Evolutionary conservation across 2,329 filamentous ascomycete species (phyloP), one percentile per base, ranked within the genome.

Genomic region (Epichloe typhina): DNA sequence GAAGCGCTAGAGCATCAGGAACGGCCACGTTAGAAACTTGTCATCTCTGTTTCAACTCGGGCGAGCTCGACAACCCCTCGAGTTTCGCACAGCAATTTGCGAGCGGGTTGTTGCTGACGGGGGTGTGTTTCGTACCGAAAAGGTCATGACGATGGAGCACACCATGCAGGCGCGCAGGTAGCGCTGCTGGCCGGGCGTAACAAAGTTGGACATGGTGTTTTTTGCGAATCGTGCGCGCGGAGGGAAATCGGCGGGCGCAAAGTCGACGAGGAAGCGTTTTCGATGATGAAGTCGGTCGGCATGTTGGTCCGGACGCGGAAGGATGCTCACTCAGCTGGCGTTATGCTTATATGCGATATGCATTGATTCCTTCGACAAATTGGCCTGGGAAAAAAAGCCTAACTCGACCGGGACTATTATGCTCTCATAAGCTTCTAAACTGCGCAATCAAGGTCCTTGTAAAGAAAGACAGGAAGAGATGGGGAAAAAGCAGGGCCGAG

Each of bases 121-220:
- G 44, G 44, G 17, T 19, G 12, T 38, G 13, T 31, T 46, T 66
- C 77, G 59, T 72, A 89, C 86, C 58, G 76, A 76, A 62, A 84
- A 82, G 54, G 86, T 84, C 75, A 91, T 88, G 57, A 97, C 88
- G 64, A 97, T 86, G 50, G 88, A 91, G 80, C 93, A 98, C 59
- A 97, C 88, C 89, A 98, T 96, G 76, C 93, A 98, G 62, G 93
- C 93, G 69, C 93, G 90, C 59, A 95, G 79, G 66, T 87, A 83
- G 69, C 90, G 87, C 72, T 85, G 82, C 69, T 93, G 86, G 65
- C 75, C 77, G 6, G 86, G 77, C 15, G 85, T 71, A 55, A 89
- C 83, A 66, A 81, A 89, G 66, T 82, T 84, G 42, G 56, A 52
- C 51, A 55, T 45, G 17, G 3, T n/a, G 2, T 44, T 35, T 35